Conservation (phyloP, 2,329 filamentous ascomycete genomes). For the Chaetomium globosum region DNA sequence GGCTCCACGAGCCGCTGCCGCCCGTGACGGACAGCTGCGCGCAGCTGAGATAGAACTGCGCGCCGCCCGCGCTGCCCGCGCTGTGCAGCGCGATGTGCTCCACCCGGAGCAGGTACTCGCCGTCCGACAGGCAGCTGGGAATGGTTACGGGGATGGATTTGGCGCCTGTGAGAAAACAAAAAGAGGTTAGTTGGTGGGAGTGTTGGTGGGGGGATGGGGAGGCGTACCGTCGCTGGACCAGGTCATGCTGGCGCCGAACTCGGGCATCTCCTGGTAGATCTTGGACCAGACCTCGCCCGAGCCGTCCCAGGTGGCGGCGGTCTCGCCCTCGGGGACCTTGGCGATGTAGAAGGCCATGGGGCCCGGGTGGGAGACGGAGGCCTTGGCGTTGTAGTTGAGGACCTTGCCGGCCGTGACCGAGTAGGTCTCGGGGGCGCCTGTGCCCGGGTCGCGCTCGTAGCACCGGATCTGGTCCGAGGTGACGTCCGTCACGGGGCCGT, state of each 20-base stretch:
- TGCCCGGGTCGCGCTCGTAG: conserved; percentile 49
- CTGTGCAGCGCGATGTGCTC: conserved; percentile 54
- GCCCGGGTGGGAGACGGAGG: conserved; percentile 49
- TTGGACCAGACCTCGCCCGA: conserved; percentile 48
- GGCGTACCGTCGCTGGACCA: conserved; percentile 46
- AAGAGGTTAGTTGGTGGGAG: neutral
- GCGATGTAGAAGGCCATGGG: conserved; percentile 48
- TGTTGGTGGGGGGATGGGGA: neutral
- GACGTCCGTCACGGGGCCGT: conserved; percentile 54
- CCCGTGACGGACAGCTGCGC: conserved; percentile 46
- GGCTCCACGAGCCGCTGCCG: conserved; percentile 46
- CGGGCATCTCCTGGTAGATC: conserved; percentile 49
- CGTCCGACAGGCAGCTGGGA: conserved; percentile 49
- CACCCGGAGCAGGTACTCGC: conserved; percentile 53
- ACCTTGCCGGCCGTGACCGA: conserved; percentile 50
- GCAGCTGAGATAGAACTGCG: conserved; percentile 52
- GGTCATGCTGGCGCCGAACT: conserved; percentile 43
- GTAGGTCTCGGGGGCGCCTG: conserved; percentile 47
- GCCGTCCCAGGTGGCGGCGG: conserved; percentile 45
- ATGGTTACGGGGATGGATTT: conserved; percentile 46
- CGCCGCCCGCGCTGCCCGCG: conserved; percentile 46
- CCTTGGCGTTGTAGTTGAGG: conserved; percentile 49
- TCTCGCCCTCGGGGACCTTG: conserved; percentile 45
- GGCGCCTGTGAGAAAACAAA: no score
- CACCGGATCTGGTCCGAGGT: conserved; percentile 53